These are phyloP conservation scores for Euclidium syriacum DNA, from an alignment of 345 rosid species.

Conservation along the genomic window DNA sequence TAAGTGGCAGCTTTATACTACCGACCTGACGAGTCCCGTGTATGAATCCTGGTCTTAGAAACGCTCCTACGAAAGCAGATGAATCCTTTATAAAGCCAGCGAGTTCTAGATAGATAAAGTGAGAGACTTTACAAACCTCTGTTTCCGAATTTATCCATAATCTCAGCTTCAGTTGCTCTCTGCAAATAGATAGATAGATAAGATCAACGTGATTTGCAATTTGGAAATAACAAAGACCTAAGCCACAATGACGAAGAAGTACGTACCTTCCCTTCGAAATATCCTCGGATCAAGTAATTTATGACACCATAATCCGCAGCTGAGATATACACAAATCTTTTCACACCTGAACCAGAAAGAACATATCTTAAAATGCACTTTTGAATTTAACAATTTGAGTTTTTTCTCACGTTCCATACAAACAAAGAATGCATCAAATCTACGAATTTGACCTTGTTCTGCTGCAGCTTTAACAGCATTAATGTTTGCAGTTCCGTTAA, in stretches of 20 bases:
- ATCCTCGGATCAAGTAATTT: slow-evolving; percentile 42
- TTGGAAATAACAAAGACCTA: not conserved
- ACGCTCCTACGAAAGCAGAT: slow-evolving; percentile 33
- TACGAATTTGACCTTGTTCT: slow-evolving; percentile 40
- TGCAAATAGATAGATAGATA: slow-evolving; percentile 16
- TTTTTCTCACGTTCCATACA: not conserved
- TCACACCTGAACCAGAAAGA: slow-evolving; percentile 41
- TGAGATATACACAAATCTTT: slow-evolving; percentile 52
- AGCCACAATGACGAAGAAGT: not conserved
- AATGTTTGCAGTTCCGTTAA: slow-evolving; percentile 60
- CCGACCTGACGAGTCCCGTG: slow-evolving; percentile 54
- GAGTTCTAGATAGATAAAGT: not conserved
- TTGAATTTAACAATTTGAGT: not conserved
- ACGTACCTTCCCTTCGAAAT: slow-evolving; percentile 61
- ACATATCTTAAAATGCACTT: not conserved
- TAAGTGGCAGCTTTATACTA: slow-evolving; percentile 42
- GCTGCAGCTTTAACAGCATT: slow-evolving; percentile 51
- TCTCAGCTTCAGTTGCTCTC: slow-evolving; percentile 59
- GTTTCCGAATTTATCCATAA: slow-evolving; percentile 34
- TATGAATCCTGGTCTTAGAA: slow-evolving; percentile 64
- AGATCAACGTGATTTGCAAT: not conserved
- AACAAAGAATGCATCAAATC: not conserved
- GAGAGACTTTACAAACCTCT: slow-evolving; percentile 36
- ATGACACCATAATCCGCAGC: slow-evolving; percentile 62
- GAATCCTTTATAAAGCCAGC: not conserved